Base-by-base conservation (phyloP, 164 flowering plant genomes). In the Chloranthus sessilifolius region DNA sequence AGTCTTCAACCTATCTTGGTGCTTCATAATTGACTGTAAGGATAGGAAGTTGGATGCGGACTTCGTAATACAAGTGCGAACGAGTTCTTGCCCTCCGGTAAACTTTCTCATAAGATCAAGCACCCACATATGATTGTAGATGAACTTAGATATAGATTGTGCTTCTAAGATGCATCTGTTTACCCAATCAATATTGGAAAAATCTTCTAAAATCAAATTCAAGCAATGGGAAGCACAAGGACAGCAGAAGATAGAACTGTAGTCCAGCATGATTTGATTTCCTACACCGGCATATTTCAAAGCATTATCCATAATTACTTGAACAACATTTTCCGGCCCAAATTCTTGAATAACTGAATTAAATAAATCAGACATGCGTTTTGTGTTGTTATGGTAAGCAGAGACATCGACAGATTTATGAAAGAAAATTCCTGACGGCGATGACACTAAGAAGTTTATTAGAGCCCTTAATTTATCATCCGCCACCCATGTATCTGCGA, bases 401-500 rank as follows among this genome's bases (percentile, higher is more conserved):
- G 95, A 85, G 2, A 81, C 90, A 61, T 88, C 96, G 1, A 83
- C 89, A 5, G 98, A 85, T 70, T 68, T 91, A 74, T 83, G 83
- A 55, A 91, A 88, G 58, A 85, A 83, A 28, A 88, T 88, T 46
- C 96, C 74, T 3, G 89, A 78, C 2, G 98, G 96, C 1, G 96
- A 88, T 2, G 98, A 88, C 54, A 91, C 90, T 41, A 80, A 63
- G 65, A 91, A 88, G 60, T 91, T 88, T 16, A 91, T 84, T 36
- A 85, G 19, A 60, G 95, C 85, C 60, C 78, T 80, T 19, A 90
- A 74, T 55, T 80, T 88, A 50, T 81, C 74, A 65, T 91, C 98
- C 31, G 95, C 83, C n/a, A n/a, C n/a, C 96, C 96, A 91, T 42
- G 92, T 75, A 62, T 91, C 96, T 25, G 81, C 89, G 59, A 88